Conservation (phyloP, 1,284 basidiomycete genomes). For the Melampsora abietis-canadensis region DNA sequence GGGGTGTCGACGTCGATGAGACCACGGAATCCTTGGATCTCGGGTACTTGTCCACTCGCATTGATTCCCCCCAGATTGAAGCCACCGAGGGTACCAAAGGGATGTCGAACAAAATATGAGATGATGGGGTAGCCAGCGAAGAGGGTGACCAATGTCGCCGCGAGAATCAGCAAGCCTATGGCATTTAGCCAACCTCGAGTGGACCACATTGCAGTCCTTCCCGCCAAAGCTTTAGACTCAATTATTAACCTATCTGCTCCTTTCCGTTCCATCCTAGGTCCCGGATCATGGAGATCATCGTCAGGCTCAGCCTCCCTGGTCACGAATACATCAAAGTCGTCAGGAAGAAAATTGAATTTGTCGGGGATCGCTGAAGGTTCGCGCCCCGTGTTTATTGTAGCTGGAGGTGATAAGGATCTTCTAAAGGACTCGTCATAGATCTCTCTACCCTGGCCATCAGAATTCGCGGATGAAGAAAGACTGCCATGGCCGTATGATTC, state of each 20-base stretch:
- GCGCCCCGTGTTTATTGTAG: not conserved
- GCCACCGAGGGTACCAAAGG: constrained; percentile 54
- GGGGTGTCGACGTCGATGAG: constrained; percentile 75
- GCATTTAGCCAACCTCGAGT: constrained; percentile 40
- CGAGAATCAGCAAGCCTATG: constrained; percentile 24
- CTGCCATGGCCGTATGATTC: not conserved
- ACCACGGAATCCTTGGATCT: constrained; percentile 63
- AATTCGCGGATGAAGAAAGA: not conserved
- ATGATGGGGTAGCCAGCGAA: constrained; percentile 56
- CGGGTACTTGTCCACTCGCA: constrained; percentile 67
- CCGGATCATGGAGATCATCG: constrained; percentile 40
- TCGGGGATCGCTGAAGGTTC: not conserved
- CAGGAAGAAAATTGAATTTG: constrained; percentile 29
- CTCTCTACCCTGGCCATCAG: not conserved
- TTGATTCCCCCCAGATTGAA: constrained; percentile 74
- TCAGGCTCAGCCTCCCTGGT: constrained; percentile 26
- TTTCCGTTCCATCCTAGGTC: constrained; percentile 32
- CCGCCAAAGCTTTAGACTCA: constrained; percentile 25
- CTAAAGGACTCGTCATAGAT: not conserved
- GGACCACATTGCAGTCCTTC: constrained; percentile 23
- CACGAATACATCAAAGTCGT: constrained; percentile 40
- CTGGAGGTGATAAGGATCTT: constrained; percentile 2
- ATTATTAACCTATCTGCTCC: constrained; percentile 40
- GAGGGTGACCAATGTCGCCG: constrained; percentile 13
- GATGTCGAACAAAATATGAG: constrained; percentile 52